Evolutionary conservation across 2,329 filamentous ascomycete species (phyloP).

Genomic region (Xylariales sp.): DNA sequence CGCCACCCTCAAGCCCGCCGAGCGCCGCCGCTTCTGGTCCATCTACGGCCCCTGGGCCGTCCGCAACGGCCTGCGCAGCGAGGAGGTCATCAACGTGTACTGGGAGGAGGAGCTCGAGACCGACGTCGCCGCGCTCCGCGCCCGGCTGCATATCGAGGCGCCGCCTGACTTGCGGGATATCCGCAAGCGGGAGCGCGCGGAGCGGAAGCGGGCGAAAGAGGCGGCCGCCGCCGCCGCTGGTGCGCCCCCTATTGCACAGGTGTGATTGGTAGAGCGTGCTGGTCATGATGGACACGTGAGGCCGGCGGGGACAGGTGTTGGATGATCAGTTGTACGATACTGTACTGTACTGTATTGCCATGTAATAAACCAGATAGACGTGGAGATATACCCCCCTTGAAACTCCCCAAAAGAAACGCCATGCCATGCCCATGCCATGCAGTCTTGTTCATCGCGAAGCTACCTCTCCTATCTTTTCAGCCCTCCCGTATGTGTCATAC

Average conservation of each 20-base stretch:
- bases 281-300: neutral
- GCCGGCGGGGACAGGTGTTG: constrained; percentile 4
- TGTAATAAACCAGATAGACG: constrained; percentile 36
- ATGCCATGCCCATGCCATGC: constrained; percentile 39
- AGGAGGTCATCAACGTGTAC: constrained; percentile 93
- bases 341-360: constrained; percentile 20
- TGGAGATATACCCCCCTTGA: constrained; percentile 23
- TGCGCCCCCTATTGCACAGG: constrained; percentile 12
- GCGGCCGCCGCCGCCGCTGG: constrained; percentile 25
- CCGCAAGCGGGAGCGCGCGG: constrained; percentile 75
- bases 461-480: neutral
- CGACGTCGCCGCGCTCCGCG: constrained; percentile 80
- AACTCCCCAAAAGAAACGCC: constrained; percentile 42
- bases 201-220: constrained; percentile 73
- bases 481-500: too few relatives aligned
- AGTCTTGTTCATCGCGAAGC: constrained; percentile 14
- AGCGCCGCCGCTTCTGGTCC: constrained; percentile 78
- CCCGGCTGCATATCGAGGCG: constrained; percentile 82
- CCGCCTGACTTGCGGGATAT: constrained; percentile 88
- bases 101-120: constrained; percentile 95
- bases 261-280: neutral
- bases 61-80: constrained; percentile 78
- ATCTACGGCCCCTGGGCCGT: constrained; percentile 93
- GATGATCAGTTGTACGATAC: constrained; percentile 29
- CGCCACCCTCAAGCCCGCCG: constrained; percentile 84